Conservation (phyloP, 148 eudicot genomes). For the Cornus controversa region DNA sequence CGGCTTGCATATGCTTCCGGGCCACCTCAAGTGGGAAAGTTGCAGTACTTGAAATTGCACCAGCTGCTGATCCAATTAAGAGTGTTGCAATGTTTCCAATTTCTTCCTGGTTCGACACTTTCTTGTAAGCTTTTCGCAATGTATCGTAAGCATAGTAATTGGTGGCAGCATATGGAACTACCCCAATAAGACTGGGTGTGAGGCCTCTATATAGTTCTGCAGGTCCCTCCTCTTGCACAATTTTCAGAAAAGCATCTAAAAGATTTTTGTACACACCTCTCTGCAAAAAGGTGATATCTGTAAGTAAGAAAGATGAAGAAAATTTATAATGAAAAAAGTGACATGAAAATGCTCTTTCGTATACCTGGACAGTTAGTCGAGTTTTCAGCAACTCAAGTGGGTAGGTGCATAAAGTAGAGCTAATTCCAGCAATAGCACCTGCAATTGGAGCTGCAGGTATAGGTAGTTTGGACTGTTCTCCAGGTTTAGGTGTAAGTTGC, state of each 20-base stretch:
- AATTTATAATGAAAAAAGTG: background rate
- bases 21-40: conserved; percentile 98
- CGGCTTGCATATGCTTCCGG: conserved; percentile 95
- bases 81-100: conserved; percentile 88
- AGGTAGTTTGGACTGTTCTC: conserved; percentile 67
- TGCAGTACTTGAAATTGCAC: conserved; percentile 87
- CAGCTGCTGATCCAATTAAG: conserved; percentile 88
- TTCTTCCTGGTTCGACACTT: conserved; percentile 61
- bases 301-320: background rate
- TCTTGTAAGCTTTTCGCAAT: conserved; percentile 64
- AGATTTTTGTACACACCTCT: conserved; percentile 76
- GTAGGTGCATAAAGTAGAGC: conserved; percentile 80
- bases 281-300: conserved; percentile 33
- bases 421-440: conserved; percentile 92
- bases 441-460: conserved; percentile 85
- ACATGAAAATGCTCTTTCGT: background rate
- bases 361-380: conserved; percentile 91
- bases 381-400: conserved; percentile 98
- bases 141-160: conserved; percentile 94
- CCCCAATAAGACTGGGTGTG: conserved; percentile 84
- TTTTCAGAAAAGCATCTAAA: conserved; percentile 70
- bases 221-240: conserved; percentile 72
- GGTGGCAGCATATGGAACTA: conserved; percentile 82
- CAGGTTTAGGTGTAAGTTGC: conserved; percentile 64
- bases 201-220: conserved; percentile 83